These are phyloP conservation scores for Epichloe gansuensis DNA, from an alignment of 2,329 filamentous ascomycete species.

Conservation along the genomic window DNA sequence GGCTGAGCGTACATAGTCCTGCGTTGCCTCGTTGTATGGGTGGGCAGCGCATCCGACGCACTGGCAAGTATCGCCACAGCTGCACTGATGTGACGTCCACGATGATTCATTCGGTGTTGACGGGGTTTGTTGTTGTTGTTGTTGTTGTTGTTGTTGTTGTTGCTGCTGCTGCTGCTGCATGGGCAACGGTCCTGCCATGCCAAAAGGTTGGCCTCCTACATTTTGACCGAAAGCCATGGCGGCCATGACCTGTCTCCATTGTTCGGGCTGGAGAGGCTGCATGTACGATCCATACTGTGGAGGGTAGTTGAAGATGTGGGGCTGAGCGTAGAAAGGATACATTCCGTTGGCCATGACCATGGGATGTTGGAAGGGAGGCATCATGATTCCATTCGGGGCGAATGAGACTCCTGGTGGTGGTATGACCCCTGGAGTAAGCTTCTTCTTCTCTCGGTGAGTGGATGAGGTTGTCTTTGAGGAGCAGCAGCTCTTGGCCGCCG, in stretches of 20 bases:
- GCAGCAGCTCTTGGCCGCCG: conserved; percentile 18
- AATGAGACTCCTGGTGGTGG: conserved; percentile 10
- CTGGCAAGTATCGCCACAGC: conserved; percentile 52
- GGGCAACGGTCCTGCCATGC: conserved; percentile 11
- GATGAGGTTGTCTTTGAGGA: conserved; percentile 10
- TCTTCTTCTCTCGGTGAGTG: conserved; percentile 11
- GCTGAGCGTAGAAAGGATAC: conserved; percentile 28
- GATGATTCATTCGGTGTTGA: conserved; percentile 10
- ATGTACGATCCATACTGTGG: conserved; percentile 41
- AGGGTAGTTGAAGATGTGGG: conserved; percentile 39
- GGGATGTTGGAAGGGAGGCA: conserved; percentile 23
- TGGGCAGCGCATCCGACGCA: conserved; percentile 57
- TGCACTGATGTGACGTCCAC: conserved; percentile 34
- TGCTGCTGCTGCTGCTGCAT: conserved; percentile 8
- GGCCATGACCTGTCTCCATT: conserved; percentile 37
- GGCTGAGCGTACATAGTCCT: conserved; percentile 37
- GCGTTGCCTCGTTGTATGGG: conserved; percentile 53
- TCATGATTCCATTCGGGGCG: conserved; percentile 18
- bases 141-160: background rate
- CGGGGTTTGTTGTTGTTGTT: background rate
- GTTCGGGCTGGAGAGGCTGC: conserved; percentile 40
- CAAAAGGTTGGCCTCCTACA: conserved; percentile 9
- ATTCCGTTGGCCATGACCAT: conserved; percentile 26
- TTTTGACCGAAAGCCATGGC: conserved; percentile 14
- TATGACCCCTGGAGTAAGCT: conserved; percentile 9